Base-by-base conservation (phyloP, 805 yeast genomes). In the Sungouiozyma intestinalis region DNA sequence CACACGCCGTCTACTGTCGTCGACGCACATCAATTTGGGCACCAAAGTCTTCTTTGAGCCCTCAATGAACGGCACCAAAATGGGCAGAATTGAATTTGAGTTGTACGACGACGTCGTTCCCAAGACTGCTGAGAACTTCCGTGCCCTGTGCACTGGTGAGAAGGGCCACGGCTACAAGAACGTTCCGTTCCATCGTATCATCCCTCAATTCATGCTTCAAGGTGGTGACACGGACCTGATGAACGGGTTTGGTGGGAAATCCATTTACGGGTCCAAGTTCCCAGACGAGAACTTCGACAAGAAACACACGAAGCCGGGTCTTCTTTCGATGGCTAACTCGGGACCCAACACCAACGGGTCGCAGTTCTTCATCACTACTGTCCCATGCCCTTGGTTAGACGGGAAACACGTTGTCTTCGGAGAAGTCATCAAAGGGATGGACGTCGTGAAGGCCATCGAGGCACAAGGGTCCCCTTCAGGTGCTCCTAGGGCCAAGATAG, bases 121-220 rank as follows among this genome's bases (percentile, higher is more conserved):
- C 66, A 81, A 81, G 73, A 81, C 88, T 40, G 73, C 84, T 53
- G 86, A 79, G 66, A 81, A 81, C 67, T 81, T 81, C 75, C 75
- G 84, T 71, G 86, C 87, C 44, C 66, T 81, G 55, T 76, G 82
- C 63, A 81, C 95, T 49, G 95, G 96, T 55, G 95, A 85, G 72
- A 82, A 85, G 73, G 95, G 70, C 0, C 84, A 71, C 58, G 95
- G 95, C 47, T 87, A 80, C 77, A 79, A 80, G 63, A 76, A 73
- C 58, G 84, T 94, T 39, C 72, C 79, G 52, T 86, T 87, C 86
- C 95, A 86, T 80, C 81, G 95, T 73, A 85, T 86, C 52, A 85
- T 86, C 57, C 95, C 95, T 52, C 79, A 83, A 66, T 88, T 88
- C 74, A 88, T 88, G 97, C 73, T 90, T 64, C 97, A 88, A 75